phyloP scores from a whole-genome alignment of 768 basidiomycete species.

The Boletus coccyginus region DNA sequence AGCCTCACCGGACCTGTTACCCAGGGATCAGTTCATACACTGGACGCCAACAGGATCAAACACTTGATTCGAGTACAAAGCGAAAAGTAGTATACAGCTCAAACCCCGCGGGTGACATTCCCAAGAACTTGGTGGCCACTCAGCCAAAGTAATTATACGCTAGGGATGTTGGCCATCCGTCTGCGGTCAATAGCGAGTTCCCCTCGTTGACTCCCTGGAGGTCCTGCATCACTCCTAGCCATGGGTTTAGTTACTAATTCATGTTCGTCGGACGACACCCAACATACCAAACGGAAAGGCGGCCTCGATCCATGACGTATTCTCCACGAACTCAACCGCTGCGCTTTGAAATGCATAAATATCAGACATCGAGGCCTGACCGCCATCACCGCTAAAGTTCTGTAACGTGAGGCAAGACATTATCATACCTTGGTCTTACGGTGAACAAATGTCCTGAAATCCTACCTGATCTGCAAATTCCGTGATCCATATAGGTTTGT shows the following conservation, averaged over 20 bases:
- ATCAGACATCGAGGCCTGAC: slow-evolving; percentile 39
- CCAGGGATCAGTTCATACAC: too few relatives aligned
- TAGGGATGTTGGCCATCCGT: slow-evolving; percentile 51
- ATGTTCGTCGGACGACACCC: neutral
- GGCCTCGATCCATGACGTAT: slow-evolving; percentile 32
- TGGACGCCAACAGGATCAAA: too few relatives aligned
- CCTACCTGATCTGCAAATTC: slow-evolving; percentile 71
- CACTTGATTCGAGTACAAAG: slow-evolving; percentile 8
- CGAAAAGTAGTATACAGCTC: neutral
- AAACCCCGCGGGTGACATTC: neutral
- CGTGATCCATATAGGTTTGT: slow-evolving; percentile 53
- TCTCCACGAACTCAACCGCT: slow-evolving; percentile 46
- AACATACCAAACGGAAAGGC: slow-evolving; percentile 66
- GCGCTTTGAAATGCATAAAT: slow-evolving; percentile 48
- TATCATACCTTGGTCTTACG: neutral
- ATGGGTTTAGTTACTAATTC: neutral
- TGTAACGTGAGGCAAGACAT: slow-evolving; percentile 17
- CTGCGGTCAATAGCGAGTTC: slow-evolving; percentile 50
- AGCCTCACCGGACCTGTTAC: too few relatives aligned
- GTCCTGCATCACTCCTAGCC: slow-evolving; percentile 51
- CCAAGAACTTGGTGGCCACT: neutral
- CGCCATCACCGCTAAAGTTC: slow-evolving; percentile 50
- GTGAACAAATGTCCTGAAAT: neutral
- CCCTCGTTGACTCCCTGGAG: slow-evolving; percentile 53
- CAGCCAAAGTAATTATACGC: slow-evolving; percentile 50